Conservation (phyloP, 306 rosid species). For the Malus sylvestris region DNA sequence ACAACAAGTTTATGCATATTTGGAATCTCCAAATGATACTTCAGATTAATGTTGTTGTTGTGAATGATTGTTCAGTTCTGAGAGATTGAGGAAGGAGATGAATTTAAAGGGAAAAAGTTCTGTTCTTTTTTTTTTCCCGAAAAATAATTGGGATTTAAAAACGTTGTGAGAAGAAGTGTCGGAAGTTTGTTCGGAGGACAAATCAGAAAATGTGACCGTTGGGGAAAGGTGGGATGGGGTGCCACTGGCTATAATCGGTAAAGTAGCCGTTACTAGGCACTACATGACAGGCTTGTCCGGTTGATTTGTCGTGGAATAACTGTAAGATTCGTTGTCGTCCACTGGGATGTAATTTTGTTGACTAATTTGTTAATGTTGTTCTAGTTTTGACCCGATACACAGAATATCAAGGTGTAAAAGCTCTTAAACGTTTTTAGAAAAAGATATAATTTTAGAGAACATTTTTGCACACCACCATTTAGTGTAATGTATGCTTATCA, state of each 20-base stretch:
- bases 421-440: too few relatives aligned
- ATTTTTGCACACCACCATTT: too few relatives aligned
- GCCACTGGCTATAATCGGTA: slow-evolving; percentile 35
- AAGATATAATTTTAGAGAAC: too few relatives aligned
- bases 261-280: slow-evolving; percentile 51
- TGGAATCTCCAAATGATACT: background rate
- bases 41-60: background rate
- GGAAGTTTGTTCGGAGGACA: background rate
- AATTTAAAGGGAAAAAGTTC: background rate
- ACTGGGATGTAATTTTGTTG: background rate
- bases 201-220: slow-evolving; percentile 52
- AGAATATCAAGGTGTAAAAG: too few relatives aligned
- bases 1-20: slow-evolving; percentile 29
- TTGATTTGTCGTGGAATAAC: slow-evolving; percentile 1
- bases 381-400: too few relatives aligned
- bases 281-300: slow-evolving; percentile 15
- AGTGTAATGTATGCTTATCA: too few relatives aligned
- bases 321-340: background rate
- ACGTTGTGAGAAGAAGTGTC: slow-evolving; percentile 1
- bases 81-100: slow-evolving; percentile 6
- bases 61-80: background rate
- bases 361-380: too few relatives aligned
- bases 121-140: background rate
- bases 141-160: background rate
- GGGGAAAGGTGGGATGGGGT: background rate